Percentiles rank a stretch among this genome's conserved stretches.
Evolutionary conservation across 2,329 filamentous ascomycete genomes (phyloP).

Genomic region (Ilyonectria sp.): DNA sequence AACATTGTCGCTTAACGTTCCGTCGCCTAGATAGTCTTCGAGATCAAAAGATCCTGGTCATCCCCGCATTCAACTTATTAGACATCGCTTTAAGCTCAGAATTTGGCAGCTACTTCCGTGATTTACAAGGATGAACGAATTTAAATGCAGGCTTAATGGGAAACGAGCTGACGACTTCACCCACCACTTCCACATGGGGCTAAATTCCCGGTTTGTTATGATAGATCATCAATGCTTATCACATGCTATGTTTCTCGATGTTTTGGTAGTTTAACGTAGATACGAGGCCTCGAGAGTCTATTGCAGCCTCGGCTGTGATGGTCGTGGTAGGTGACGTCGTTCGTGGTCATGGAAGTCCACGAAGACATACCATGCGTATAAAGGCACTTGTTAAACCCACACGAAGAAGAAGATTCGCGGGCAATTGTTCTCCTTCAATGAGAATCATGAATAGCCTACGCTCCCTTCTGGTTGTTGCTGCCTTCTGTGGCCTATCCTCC

Average conservation of each 20-base stretch:
- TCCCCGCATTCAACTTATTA: constrained; percentile 12
- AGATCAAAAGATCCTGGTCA: constrained; percentile 21
- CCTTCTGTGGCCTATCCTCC: constrained; percentile 9
- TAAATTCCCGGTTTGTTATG: not conserved
- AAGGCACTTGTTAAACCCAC: not conserved
- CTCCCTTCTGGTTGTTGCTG: constrained; percentile 1
- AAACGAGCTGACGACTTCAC: constrained; percentile 2
- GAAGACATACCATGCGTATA: not conserved
- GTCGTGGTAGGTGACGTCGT: not conserved
- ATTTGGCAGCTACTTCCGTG: constrained; percentile 7
- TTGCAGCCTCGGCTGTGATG: constrained; percentile 9
- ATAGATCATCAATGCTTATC: not conserved
- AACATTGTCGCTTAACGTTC: constrained; percentile 8
- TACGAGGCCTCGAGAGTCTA: not conserved
- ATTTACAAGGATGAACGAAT: constrained; percentile 11
- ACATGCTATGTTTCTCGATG: constrained; percentile 6
- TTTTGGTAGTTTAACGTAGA: not conserved
- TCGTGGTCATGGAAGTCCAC: not conserved
- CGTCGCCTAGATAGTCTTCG: constrained; percentile 9
- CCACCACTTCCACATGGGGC: not conserved
- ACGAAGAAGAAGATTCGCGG: not conserved
- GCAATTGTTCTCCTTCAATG: not conserved
- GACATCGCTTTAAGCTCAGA: constrained; percentile 12
- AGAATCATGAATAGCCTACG: constrained; percentile 1
- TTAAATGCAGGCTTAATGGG: constrained; percentile 9